Evolutionary conservation across 352 stramenopile species (phyloP).

Genomic region (Pythium phragmitis): DNA sequence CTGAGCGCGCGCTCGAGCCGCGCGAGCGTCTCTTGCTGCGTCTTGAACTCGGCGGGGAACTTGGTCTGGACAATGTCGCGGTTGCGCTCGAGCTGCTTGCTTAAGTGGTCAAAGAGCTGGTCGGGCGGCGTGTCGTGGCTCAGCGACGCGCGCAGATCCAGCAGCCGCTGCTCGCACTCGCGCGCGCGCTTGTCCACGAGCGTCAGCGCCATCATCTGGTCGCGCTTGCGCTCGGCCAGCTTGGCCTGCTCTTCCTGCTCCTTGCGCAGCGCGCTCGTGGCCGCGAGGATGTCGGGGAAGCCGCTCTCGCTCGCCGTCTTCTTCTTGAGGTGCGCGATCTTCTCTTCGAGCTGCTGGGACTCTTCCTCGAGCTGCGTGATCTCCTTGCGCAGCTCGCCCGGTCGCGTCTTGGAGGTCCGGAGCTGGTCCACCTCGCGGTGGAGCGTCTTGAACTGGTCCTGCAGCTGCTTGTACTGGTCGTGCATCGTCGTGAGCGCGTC

Average conservation of each 20-base stretch:
- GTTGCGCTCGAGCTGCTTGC: conserved; percentile 76
- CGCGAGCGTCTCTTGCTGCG: conserved; percentile 75
- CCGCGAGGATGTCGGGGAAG: conserved; percentile 90
- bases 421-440: conserved; percentile 91
- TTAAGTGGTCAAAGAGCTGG: conserved; percentile 86
- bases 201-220: conserved; percentile 87
- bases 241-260: conserved; percentile 94
- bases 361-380: conserved; percentile 93
- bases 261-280: conserved; percentile 89
- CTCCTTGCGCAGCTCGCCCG: conserved; percentile 86
- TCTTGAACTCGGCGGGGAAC: conserved; percentile 76
- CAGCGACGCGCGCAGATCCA: conserved; percentile 70
- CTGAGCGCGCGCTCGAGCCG: conserved; percentile 66
- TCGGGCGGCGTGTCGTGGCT: conserved; percentile 77
- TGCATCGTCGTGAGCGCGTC: conserved; percentile 81
- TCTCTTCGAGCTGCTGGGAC: conserved; percentile 86
- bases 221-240: conserved; percentile 82
- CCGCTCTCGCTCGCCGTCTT: conserved; percentile 76
- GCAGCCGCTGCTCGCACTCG: conserved; percentile 71
- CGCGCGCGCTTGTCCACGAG: conserved; percentile 77
- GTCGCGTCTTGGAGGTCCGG: conserved; percentile 71
- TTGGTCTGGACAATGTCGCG: conserved; percentile 64
- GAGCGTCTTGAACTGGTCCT: conserved; percentile 90
- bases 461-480: conserved; percentile 91
- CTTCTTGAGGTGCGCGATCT: conserved; percentile 89